Base-by-base conservation (phyloP, 129 eudicot genomes). In the Heracleum sosnowskyi region DNA sequence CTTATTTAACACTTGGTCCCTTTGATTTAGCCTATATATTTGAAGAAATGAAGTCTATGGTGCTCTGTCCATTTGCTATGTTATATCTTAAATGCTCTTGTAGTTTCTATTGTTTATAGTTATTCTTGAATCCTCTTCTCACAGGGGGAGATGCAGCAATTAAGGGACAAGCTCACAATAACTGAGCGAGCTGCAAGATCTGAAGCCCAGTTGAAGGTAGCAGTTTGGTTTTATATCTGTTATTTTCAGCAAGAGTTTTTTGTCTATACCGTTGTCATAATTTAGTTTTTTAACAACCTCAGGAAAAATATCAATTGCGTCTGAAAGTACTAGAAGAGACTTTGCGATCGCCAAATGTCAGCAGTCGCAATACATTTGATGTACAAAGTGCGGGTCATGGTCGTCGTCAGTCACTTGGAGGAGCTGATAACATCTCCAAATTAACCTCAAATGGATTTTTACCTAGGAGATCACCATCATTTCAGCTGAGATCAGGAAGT, bases 141-240 rank as follows among this genome's bases (percentile, higher is more conserved):
- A 72, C 87, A 93, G 97, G 89, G 98, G 53, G 98, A 93, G 78
- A 93, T 93, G 98, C 97, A 87, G 81, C 97, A 91, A 83, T 63
- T 93, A 45, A 83, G 92, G 76, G 98, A 93, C 85, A 93, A 91
- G 74, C 90, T 93, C 62, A 85, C 98, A 33, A 85, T 93, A 83
- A 75, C 89, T 17, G 97, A 93, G 35, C 86, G 98, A 45, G 83
- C 98, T 76, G 97, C 98, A 74, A 93, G 83, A 85, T 84, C 97
- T 73, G 98, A 93, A 85, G 98, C 98, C 40, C 91, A 84, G 83
- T 73, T 93, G 78, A 93, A 93, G 81, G 98, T 93, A 86, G 74
- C 72, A 53, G 64, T 60, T 45, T 62, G 74, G 37, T 68, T 74
- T 74, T 73, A 22, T 44, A 20, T 57, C 7, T 62, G 5, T 41